phyloP scores from a whole-genome alignment of 2,329 filamentous ascomycete species.

The Verticillium alfalfae region DNA sequence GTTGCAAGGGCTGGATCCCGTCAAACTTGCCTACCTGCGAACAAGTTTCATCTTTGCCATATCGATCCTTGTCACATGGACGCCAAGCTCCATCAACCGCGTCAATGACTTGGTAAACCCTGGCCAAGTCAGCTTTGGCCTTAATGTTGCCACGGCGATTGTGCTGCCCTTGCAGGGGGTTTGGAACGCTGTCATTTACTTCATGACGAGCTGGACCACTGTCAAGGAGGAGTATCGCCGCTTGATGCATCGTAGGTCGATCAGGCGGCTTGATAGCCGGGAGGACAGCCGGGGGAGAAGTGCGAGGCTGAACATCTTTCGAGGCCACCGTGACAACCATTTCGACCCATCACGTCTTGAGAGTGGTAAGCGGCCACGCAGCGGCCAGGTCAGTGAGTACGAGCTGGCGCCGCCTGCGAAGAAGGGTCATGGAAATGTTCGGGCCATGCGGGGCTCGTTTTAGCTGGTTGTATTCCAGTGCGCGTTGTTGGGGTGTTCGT shows the following conservation, averaged over 20 bases:
- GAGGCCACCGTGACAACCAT: not conserved
- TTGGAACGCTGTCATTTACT: constrained; percentile 77
- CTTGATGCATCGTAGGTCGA: not conserved
- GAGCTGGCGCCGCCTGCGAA: constrained; percentile 5
- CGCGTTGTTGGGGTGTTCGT: not conserved
- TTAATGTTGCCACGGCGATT: constrained; percentile 64
- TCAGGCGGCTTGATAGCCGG: constrained; percentile 4
- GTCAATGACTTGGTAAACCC: constrained; percentile 61
- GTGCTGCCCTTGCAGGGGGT: constrained; percentile 74
- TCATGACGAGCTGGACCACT: constrained; percentile 52
- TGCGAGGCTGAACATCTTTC: not conserved
- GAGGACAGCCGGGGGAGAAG: constrained; percentile 1
- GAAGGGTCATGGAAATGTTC: not conserved
- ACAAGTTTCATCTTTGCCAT: constrained; percentile 58
- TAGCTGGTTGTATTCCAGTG: not conserved
- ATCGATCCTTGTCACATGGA: constrained; percentile 57
- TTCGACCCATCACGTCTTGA: constrained; percentile 1
- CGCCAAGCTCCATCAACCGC: constrained; percentile 66
- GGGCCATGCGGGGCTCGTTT: constrained; percentile 8
- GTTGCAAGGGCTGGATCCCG: constrained; percentile 42
- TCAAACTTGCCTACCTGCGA: constrained; percentile 56
- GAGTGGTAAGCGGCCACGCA: constrained; percentile 5
- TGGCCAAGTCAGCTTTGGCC: constrained; percentile 49
- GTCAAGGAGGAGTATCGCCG: constrained; percentile 27
- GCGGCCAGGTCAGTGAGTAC: constrained; percentile 9